phyloP scores from a whole-genome alignment of 2,329 filamentous ascomycete species.

The Botryotinia convoluta region DNA sequence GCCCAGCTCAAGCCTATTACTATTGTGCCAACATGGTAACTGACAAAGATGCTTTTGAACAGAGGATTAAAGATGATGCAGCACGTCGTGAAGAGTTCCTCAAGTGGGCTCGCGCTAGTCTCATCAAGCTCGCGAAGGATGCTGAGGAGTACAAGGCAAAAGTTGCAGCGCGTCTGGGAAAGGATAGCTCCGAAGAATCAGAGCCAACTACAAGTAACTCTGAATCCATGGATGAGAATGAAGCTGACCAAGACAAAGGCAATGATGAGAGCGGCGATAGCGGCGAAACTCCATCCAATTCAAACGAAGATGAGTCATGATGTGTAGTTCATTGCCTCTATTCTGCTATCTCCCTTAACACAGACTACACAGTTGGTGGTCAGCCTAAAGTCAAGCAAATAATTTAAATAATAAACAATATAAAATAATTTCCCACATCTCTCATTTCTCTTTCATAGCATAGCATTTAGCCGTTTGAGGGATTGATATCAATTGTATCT shows the following conservation, averaged over 20 bases:
- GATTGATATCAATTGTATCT: background rate
- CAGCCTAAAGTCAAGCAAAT: background rate
- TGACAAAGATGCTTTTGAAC: background rate
- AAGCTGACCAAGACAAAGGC: background rate
- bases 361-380: too few relatives aligned
- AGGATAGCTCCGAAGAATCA: background rate
- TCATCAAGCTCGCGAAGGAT: background rate
- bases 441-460: too few relatives aligned
- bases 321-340: background rate
- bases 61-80: background rate
- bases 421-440: background rate
- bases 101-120: background rate
- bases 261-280: background rate
- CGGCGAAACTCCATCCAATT: background rate
- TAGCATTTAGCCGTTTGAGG: background rate
- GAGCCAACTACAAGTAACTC: background rate
- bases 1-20: constrained; percentile 1
- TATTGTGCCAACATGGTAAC: background rate
- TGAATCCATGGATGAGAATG: background rate
- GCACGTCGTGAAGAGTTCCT: background rate
- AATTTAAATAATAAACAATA: background rate
- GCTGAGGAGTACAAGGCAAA: background rate
- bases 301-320: background rate
- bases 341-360: background rate
- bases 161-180: background rate